Base-by-base conservation (phyloP, 1,284 basidiomycete genomes). In the Ustilago lituana region DNA sequence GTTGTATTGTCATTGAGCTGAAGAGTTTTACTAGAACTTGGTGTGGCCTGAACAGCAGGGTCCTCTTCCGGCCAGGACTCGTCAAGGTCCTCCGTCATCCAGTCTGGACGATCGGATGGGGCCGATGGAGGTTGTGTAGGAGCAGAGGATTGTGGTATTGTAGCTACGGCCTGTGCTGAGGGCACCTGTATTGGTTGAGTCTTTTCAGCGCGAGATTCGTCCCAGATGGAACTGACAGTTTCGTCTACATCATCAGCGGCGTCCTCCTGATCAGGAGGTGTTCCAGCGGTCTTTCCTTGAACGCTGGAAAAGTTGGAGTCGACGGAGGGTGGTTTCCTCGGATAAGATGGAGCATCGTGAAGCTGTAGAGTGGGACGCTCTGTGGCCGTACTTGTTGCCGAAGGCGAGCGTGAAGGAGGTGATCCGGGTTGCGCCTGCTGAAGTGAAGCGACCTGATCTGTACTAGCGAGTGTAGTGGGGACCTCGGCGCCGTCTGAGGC, bases 51-150 rank as follows among this genome's bases (percentile, higher is more conserved):
- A 17, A 12, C 29, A 3, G 44, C 49, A 10, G 36, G 31, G 7
- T 55, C 52, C 3, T 64, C 50, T 9, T 71, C 63, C 17, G 62
- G 58, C 68, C 68, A 71, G 8, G 68, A 66, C 27, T 71, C 68
- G 43, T 71, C 68, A n/a, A 71, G 52, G 26, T 66, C 68, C 17
- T 71, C 68, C 2, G 68, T 71, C 68, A 71, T 71, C 68, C 68
- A 71, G 23, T 62, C 62, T 15, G 68, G 68, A 6, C 39, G 36
- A 33, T 20, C 32, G 10, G 35, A 33, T 22, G 48, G 38, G 15
- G 47, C 26, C 23, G 40, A 17, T 36, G 45, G 22, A 6, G 20
- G 15, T 14, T 29, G 48, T 4, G 17, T 8, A 32, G 47, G 15
- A 7, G 38, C 38, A 10, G 51, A 5, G 20, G 38, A n/a, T 27